Evolutionary conservation across 148 eudicot species (phyloP).

Genomic region (Agrostemma githago): DNA sequence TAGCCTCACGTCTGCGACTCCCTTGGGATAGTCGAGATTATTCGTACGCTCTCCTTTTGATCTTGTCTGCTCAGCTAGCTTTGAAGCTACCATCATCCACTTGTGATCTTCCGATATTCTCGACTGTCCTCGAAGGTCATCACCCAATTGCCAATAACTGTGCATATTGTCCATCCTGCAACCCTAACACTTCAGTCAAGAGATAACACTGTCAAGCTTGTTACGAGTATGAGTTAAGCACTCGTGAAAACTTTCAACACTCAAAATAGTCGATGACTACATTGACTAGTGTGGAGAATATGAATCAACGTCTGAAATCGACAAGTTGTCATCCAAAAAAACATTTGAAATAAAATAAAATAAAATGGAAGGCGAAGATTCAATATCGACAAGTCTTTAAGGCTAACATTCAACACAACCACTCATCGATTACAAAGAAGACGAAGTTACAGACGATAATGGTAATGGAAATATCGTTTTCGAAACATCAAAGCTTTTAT

Average conservation of each 20-base stretch:
- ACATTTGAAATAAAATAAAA: background rate
- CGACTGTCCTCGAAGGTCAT: slow-evolving; percentile 82
- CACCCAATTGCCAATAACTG: slow-evolving; percentile 86
- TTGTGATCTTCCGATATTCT: slow-evolving; percentile 83
- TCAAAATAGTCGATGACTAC: background rate
- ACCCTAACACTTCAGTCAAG: slow-evolving; percentile 16
- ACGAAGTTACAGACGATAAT: background rate
- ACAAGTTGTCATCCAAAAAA: background rate
- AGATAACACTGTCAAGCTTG: background rate
- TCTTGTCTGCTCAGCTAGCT: slow-evolving; percentile 90
- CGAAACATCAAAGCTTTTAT: too few relatives aligned
- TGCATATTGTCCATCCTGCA: slow-evolving; percentile 68
- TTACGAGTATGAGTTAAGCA: background rate
- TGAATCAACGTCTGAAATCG: too few relatives aligned
- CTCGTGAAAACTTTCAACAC: background rate
- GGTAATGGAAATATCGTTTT: too few relatives aligned
- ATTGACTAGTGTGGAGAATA: background rate
- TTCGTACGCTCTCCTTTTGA: slow-evolving; percentile 76
- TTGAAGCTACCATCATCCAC: slow-evolving; percentile 89
- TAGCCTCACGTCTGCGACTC: slow-evolving; percentile 51
- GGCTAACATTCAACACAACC: background rate
- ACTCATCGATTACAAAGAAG: background rate
- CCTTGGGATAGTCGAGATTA: slow-evolving; percentile 79
- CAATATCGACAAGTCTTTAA: too few relatives aligned
- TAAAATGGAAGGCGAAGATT: too few relatives aligned